Conservation (phyloP, 2,329 filamentous ascomycete genomes). For the Exophiala sp. region DNA sequence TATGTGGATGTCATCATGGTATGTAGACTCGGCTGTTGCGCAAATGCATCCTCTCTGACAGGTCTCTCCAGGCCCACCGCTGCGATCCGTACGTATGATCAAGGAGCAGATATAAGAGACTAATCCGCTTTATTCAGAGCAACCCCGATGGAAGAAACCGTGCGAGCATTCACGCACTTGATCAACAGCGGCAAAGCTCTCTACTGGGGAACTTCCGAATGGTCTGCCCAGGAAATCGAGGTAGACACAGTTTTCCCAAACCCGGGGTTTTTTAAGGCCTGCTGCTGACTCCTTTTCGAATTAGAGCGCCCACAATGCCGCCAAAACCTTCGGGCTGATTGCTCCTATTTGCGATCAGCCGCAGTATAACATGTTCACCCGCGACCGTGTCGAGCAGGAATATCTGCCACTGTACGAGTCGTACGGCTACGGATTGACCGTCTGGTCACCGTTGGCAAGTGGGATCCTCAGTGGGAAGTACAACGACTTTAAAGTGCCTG, state of each 20-base stretch:
- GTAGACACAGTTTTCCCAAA: too few species aligned
- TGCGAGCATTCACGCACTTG: conserved; percentile 67
- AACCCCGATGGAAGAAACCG: conserved; percentile 68
- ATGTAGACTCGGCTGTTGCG: conserved; percentile 58
- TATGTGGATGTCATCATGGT: conserved; percentile 71
- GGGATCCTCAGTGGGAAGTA: conserved; percentile 67
- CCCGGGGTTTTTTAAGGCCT: too few species aligned
- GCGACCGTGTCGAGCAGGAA: conserved; percentile 60
- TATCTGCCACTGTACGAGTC: conserved; percentile 59
- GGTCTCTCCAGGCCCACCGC: too few species aligned
- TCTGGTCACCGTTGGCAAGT: conserved; percentile 58
- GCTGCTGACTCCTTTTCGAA: too few species aligned
- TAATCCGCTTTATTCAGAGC: too few species aligned
- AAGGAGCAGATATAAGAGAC: too few species aligned
- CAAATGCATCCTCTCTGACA: too few species aligned
- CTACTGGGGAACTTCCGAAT: conserved; percentile 69
- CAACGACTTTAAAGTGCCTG: conserved; percentile 56
- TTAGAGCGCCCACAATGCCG: conserved; percentile 45
- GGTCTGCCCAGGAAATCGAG: conserved; percentile 61
- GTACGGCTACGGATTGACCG: conserved; percentile 59
- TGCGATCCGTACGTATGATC: too few species aligned
- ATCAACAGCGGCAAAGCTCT: conserved; percentile 66
- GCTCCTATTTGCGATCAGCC: conserved; percentile 65
- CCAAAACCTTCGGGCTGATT: conserved; percentile 60
- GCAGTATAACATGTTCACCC: conserved; percentile 61